Conservation (phyloP, 768 basidiomycete genomes). For the Asterophora parasitica region DNA sequence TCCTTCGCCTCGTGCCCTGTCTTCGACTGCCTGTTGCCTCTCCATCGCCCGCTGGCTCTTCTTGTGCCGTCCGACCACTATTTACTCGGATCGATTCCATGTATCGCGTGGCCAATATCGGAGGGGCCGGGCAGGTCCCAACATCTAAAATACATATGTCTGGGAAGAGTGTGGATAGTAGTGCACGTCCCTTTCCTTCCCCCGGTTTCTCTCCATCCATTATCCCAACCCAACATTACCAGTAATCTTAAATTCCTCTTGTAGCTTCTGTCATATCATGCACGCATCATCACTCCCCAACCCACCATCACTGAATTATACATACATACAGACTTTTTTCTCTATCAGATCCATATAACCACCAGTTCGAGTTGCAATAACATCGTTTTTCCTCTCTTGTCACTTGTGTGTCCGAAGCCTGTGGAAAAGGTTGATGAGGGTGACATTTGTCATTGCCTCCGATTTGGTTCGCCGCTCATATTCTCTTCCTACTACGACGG, state of each 20-base stretch:
- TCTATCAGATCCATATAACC: constrained; percentile 8
- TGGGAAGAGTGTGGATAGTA: constrained; percentile 39
- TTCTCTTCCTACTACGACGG: constrained; percentile 8
- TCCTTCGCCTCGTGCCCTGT: background rate
- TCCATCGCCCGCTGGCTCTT: constrained; percentile 14
- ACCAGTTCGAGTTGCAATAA: constrained; percentile 1
- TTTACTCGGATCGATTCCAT: background rate
- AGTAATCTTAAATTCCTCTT: constrained; percentile 25
- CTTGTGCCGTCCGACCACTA: constrained; percentile 4
- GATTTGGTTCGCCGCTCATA: constrained; percentile 2
- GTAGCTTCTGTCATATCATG: constrained; percentile 24
- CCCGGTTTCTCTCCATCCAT: constrained; percentile 11
- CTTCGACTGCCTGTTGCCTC: constrained; percentile 10
- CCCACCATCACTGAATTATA: constrained; percentile 20
- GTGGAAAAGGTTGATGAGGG: too few species aligned
- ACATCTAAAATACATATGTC: constrained; percentile 16
- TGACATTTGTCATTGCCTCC: too few species aligned
- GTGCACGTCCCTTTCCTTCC: constrained; percentile 40
- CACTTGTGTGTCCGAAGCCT: too few species aligned
- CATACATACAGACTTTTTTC: constrained; percentile 26
- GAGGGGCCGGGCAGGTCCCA: constrained; percentile 8
- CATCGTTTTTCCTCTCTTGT: background rate
- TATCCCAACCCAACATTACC: constrained; percentile 19
- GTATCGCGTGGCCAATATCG: constrained; percentile 3
- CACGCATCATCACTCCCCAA: constrained; percentile 37